Evolutionary conservation across 805 yeast species (phyloP).

Genomic region (Barnettozyma siamensis): DNA sequence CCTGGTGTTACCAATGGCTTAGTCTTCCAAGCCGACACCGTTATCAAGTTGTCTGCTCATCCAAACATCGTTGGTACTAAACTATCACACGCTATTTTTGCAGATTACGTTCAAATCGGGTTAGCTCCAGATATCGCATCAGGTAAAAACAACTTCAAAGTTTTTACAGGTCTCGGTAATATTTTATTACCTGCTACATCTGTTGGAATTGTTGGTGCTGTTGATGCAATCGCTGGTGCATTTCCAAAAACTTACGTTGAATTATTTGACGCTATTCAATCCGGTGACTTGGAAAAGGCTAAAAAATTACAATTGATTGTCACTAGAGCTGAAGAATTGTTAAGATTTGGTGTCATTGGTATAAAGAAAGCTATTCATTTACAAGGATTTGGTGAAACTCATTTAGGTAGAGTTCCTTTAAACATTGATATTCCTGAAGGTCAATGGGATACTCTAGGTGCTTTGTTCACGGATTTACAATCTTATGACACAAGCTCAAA

Average conservation of each 20-base stretch:
- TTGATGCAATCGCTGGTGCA: slow-evolving; percentile 49
- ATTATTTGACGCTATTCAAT: slow-evolving; percentile 33
- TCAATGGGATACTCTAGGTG: slow-evolving; percentile 25
- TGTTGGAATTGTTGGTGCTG: slow-evolving; percentile 44
- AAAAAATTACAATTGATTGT: slow-evolving; percentile 36
- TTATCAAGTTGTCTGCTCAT: slow-evolving; percentile 31
- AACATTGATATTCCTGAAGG: slow-evolving; percentile 31
- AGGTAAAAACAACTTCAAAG: slow-evolving; percentile 33
- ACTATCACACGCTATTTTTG: slow-evolving; percentile 45
- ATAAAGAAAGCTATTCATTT: slow-evolving; percentile 38
- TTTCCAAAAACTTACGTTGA: slow-evolving; percentile 44
- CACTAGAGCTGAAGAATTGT: slow-evolving; percentile 37
- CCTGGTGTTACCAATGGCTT: slow-evolving; percentile 41
- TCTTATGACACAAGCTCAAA: slow-evolving; percentile 12
- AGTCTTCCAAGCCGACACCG: slow-evolving; percentile 30
- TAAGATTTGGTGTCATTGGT: slow-evolving; percentile 40
- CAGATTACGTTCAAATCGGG: slow-evolving; percentile 41
- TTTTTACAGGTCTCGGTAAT: slow-evolving; percentile 49
- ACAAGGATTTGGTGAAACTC: slow-evolving; percentile 39
- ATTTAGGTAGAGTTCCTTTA: slow-evolving; percentile 43
- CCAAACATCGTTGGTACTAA: slow-evolving; percentile 46
- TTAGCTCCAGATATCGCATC: slow-evolving; percentile 33
- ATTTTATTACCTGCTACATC: slow-evolving; percentile 41
- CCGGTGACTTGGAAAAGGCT: slow-evolving; percentile 38
- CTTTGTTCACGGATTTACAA: slow-evolving; percentile 12